A percentile compares a stretch with the other conserved stretches of the same genome.
phyloP scores from a whole-genome alignment of 768 basidiomycete genomes.

The Coprinopsis strossmayeri region DNA sequence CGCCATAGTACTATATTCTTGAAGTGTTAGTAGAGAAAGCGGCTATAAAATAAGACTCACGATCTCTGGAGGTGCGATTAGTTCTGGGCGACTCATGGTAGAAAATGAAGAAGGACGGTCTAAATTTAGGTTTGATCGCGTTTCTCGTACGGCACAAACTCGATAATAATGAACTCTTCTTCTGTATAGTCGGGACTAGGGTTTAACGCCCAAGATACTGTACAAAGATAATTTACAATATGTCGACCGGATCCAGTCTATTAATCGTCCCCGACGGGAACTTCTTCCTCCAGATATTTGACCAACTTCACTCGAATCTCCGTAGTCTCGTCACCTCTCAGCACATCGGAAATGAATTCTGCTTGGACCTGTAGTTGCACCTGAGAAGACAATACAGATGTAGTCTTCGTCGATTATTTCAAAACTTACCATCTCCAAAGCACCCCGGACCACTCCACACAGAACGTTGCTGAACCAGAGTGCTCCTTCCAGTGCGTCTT shows the following conservation, averaged over 20 bases:
- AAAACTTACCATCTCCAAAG: slow-evolving; percentile 86
- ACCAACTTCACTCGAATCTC: slow-evolving; percentile 88
- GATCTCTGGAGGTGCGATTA: slow-evolving; percentile 86
- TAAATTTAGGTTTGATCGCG: slow-evolving; percentile 19
- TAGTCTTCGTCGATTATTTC: too few relatives aligned
- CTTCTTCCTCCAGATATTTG: slow-evolving; percentile 93
- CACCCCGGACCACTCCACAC: slow-evolving; percentile 88
- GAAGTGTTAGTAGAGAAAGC: neutral
- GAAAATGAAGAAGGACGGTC: slow-evolving; percentile 10
- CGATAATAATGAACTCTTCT: too few relatives aligned
- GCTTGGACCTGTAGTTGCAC: slow-evolving; percentile 94
- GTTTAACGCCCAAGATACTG: neutral
- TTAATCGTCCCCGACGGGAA: slow-evolving; percentile 88
- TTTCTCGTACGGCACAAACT: too few relatives aligned
- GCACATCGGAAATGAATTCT: slow-evolving; percentile 81
- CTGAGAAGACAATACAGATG: slow-evolving; percentile 35
- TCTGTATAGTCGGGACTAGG: too few relatives aligned
- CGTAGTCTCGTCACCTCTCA: slow-evolving; percentile 90
- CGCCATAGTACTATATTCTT: slow-evolving; percentile 88
- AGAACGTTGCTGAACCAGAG: slow-evolving; percentile 96
- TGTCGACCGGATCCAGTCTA: too few relatives aligned
- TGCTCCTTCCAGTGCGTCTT: slow-evolving; percentile 87
- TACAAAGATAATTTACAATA: neutral
- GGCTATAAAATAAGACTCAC: slow-evolving; percentile 27
- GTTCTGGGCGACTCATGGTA: slow-evolving; percentile 80